phyloP scores from a whole-genome alignment of 2,329 filamentous ascomycete species.

The Diaporthe australafricana region DNA sequence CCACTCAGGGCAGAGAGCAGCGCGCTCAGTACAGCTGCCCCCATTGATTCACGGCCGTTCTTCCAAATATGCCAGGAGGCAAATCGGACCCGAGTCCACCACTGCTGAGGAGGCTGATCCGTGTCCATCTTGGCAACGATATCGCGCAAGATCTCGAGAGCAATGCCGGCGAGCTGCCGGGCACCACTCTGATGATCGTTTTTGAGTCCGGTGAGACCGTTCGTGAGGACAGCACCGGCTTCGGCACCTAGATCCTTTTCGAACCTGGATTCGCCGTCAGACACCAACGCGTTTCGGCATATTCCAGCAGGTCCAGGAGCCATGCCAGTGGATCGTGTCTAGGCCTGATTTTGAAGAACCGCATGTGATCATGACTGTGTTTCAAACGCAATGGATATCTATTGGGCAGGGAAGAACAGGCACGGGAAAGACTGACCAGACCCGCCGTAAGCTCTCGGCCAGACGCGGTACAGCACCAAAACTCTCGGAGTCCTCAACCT shows the following conservation, averaged over 20 bases:
- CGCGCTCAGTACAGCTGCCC: conserved; percentile 65
- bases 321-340: not conserved
- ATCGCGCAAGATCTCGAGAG: conserved; percentile 61
- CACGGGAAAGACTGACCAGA: conserved; percentile 53
- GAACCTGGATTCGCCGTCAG: conserved; percentile 46
- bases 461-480: conserved; percentile 69
- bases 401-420: not conserved
- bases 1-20: conserved; percentile 58
- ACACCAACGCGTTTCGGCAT: not conserved
- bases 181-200: conserved; percentile 70
- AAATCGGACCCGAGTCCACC: conserved; percentile 68
- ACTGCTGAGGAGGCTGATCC: conserved; percentile 47
- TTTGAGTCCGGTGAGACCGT: conserved; percentile 61
- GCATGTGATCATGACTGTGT: not conserved
- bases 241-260: conserved; percentile 60
- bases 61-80: conserved; percentile 73
- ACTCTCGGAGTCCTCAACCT: conserved; percentile 57
- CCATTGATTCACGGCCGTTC: conserved; percentile 75
- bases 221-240: conserved; percentile 58
- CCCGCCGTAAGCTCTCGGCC: conserved; percentile 66
- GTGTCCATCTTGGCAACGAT: conserved; percentile 52
- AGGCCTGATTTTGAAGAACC: not conserved
- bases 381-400: not conserved
- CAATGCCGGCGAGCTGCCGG: conserved; percentile 65
- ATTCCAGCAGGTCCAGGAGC: not conserved